Evolutionary conservation across 2,329 filamentous ascomycete genomes (phyloP).

Genomic region (Chaetomiaceae sp.): DNA sequence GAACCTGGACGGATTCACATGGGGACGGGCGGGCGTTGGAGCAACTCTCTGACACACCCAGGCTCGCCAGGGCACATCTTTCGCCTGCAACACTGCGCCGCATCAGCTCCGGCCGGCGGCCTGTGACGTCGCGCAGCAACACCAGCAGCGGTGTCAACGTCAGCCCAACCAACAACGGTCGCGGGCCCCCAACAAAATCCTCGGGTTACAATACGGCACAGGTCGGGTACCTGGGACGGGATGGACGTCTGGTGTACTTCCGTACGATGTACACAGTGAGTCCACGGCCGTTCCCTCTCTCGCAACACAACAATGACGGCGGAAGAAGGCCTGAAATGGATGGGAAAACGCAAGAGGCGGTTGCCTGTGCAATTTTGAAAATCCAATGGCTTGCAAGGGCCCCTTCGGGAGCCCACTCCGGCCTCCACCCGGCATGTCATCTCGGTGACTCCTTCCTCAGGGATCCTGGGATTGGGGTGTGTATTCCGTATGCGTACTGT

Average conservation of each 20-base stretch:
- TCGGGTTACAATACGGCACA: too few relatives aligned
- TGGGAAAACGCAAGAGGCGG: not conserved
- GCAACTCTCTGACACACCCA: constrained; percentile 18
- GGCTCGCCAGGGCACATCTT: not conserved
- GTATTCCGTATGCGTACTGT: too few relatives aligned
- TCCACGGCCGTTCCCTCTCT: too few relatives aligned
- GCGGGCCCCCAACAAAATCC: constrained; percentile 14
- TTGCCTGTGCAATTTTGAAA: constrained; percentile 6
- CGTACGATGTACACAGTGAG: too few relatives aligned
- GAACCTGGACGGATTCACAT: constrained; percentile 16
- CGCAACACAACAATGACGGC: too few relatives aligned
- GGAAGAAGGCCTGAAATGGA: not conserved
- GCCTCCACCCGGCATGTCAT: constrained; percentile 17
- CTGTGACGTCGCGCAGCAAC: constrained; percentile 16
- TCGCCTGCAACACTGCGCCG: too few relatives aligned
- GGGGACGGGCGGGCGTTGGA: constrained; percentile 9
- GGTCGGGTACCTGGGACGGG: too few relatives aligned
- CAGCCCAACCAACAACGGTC: constrained; percentile 5
- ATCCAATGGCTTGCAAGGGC: constrained; percentile 2
- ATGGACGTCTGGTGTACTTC: too few relatives aligned
- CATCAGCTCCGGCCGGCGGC: not conserved
- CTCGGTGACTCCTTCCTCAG: constrained; percentile 19
- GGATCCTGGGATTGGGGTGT: not conserved
- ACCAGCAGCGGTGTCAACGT: constrained; percentile 14
- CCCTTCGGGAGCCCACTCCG: constrained; percentile 15